Conservation (phyloP, 768 basidiomycete genomes). For the Tylopilus subfusipes region DNA sequence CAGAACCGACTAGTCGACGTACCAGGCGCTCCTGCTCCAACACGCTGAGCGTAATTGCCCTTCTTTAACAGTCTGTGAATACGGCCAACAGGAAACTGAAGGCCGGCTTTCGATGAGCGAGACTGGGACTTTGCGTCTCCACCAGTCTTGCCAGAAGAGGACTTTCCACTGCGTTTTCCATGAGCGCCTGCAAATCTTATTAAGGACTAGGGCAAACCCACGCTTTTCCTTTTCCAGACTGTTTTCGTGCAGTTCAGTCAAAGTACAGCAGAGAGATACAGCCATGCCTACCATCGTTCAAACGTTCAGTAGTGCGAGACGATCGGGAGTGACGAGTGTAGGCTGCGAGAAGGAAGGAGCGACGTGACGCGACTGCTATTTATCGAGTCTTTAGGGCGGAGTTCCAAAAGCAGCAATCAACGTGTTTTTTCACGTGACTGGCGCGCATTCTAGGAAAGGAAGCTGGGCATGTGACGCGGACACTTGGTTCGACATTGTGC, state of each 20-base stretch:
- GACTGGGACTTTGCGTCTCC: slow-evolving; percentile 57
- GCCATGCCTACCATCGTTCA: slow-evolving; percentile 32
- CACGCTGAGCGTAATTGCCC: slow-evolving; percentile 68
- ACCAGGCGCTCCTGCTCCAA: slow-evolving; percentile 70
- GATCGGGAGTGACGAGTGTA: slow-evolving; percentile 9
- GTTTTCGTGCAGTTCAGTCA: slow-evolving; percentile 11
- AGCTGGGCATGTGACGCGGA: slow-evolving; percentile 18
- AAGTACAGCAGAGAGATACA: not conserved
- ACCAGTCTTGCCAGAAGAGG: slow-evolving; percentile 45
- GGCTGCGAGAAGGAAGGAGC: slow-evolving; percentile 4
- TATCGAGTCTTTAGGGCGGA: slow-evolving; percentile 31
- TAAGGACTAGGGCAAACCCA: slow-evolving; percentile 26
- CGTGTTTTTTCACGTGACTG: slow-evolving; percentile 35
- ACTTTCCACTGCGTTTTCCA: slow-evolving; percentile 39
- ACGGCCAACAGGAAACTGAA: slow-evolving; percentile 80
- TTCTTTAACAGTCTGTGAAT: slow-evolving; percentile 75
- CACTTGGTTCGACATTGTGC: slow-evolving; percentile 12
- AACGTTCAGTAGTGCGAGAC: slow-evolving; percentile 6
- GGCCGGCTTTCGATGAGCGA: slow-evolving; percentile 61
- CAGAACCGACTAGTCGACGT: slow-evolving; percentile 12
- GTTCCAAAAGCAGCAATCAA: slow-evolving; percentile 30
- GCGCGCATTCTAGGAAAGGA: slow-evolving; percentile 22
- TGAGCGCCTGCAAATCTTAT: not conserved
- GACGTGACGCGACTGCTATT: slow-evolving; percentile 29
- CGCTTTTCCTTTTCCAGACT: slow-evolving; percentile 60